Evolutionary conservation across 2,329 filamentous ascomycete species (phyloP).

Genomic region (Ophiocordyceps robertsii): DNA sequence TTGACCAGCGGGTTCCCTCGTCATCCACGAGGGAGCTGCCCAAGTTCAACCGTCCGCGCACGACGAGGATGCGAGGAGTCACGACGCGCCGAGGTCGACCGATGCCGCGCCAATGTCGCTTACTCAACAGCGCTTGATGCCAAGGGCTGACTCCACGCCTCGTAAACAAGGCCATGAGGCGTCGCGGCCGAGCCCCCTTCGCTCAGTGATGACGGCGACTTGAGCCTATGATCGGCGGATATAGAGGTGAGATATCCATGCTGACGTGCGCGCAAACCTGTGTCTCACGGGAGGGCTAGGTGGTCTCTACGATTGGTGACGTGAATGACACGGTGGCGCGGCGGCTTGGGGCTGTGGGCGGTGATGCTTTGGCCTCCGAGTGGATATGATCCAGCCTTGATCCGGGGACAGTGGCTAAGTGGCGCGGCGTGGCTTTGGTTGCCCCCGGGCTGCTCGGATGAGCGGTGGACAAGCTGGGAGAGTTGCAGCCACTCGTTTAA

Average conservation of each 20-base stretch:
- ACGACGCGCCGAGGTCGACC: slow-evolving; percentile 25
- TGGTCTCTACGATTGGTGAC: slow-evolving; percentile 2
- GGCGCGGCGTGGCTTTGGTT: neutral
- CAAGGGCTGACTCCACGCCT: slow-evolving; percentile 31
- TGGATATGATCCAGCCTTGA: neutral
- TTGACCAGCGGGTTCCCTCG: slow-evolving; percentile 87
- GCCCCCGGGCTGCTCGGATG: neutral
- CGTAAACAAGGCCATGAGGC: slow-evolving; percentile 32
- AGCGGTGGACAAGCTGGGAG: neutral
- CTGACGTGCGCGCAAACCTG: neutral
- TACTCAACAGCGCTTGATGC: slow-evolving; percentile 33
- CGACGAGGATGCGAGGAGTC: slow-evolving; percentile 26
- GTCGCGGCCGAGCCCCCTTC: slow-evolving; percentile 53
- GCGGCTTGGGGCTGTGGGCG: neutral
- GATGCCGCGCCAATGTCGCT: slow-evolving; percentile 30
- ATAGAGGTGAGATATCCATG: slow-evolving; percentile 12
- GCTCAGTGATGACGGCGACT: slow-evolving; percentile 51
- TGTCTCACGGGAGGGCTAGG: slow-evolving; percentile 3
- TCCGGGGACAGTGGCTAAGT: neutral
- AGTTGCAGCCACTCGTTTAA: neutral
- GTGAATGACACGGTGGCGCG: slow-evolving; percentile 2
- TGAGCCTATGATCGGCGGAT: slow-evolving; percentile 28
- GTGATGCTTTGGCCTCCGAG: neutral
- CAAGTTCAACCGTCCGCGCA: slow-evolving; percentile 40
- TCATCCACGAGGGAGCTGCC: slow-evolving; percentile 70